phyloP scores from a whole-genome alignment of 306 rosid species.

The Castanea sativa region DNA sequence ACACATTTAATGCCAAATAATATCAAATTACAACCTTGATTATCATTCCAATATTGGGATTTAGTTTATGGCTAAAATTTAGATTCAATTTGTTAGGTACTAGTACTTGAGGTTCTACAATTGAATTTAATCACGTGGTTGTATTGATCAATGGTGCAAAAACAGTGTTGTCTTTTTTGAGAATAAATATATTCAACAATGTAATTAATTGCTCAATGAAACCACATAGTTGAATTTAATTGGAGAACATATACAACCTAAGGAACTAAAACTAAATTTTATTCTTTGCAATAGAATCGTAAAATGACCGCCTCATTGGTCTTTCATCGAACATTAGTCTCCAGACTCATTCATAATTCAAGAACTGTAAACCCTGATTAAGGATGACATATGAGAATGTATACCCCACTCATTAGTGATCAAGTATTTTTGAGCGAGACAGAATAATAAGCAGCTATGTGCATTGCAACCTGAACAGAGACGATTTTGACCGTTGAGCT shows the following conservation, averaged over 20 bases:
- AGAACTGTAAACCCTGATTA: background rate
- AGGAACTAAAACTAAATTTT: no score
- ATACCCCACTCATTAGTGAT: background rate
- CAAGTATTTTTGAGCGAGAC: background rate
- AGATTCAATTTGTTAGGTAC: no score
- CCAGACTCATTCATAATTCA: background rate
- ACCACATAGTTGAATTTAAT: no score
- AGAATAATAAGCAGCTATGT: background rate
- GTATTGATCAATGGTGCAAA: no score
- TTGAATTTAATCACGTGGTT: no score
- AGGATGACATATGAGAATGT: no score
- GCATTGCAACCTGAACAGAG: background rate
- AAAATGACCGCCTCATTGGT: background rate
- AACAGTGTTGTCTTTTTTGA: no score
- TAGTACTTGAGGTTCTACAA: no score
- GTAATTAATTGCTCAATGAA: no score
- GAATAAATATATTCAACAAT: no score
- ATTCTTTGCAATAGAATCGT: background rate
- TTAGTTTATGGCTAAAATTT: background rate
- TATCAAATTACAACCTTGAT: background rate
- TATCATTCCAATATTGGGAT: background rate
- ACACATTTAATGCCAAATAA: background rate
- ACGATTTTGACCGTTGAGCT: background rate
- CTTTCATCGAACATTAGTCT: background rate
- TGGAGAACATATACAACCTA: no score